Evolutionary conservation across 352 stramenopile species (phyloP).

Genomic region (Globisporangium perplexum): DNA sequence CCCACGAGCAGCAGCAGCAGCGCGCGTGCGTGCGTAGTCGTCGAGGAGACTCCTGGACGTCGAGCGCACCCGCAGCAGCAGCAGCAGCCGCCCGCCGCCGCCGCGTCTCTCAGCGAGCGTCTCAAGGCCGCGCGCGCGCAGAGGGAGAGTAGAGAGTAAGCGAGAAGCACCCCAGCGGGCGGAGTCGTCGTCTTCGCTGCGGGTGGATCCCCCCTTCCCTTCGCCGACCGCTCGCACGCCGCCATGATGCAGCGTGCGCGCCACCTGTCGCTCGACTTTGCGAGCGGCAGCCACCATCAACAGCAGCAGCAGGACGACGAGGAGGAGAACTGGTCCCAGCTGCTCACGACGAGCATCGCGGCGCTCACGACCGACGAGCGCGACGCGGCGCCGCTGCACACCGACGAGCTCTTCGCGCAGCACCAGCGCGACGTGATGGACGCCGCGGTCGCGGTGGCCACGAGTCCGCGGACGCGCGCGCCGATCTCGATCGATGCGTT

Average conservation of each 20-base stretch:
- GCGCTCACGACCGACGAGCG: slow-evolving; percentile 35
- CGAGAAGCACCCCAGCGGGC: slow-evolving; percentile 16
- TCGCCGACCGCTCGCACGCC: background rate
- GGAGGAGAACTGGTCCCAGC: slow-evolving; percentile 54
- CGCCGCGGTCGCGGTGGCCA: slow-evolving; percentile 12
- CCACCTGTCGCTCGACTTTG: slow-evolving; percentile 57
- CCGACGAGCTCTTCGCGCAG: slow-evolving; percentile 14
- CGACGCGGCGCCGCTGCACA: background rate
- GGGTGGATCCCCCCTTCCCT: slow-evolving; percentile 8
- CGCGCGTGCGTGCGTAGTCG: background rate
- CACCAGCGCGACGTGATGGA: slow-evolving; percentile 16
- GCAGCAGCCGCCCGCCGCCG: background rate
- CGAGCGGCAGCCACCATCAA: slow-evolving; percentile 21
- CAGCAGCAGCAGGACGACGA: slow-evolving; percentile 7
- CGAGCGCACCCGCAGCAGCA: background rate
- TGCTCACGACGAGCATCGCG: slow-evolving; percentile 60
- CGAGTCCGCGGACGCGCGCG: slow-evolving; percentile 6
- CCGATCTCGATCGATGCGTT: slow-evolving; percentile 15
- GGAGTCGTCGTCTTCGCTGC: slow-evolving; percentile 16
- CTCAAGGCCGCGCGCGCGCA: background rate
- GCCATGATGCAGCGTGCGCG: slow-evolving; percentile 42
- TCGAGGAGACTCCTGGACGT: background rate
- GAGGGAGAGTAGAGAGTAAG: background rate
- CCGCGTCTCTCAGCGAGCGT: background rate
- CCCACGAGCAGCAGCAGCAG: background rate